phyloP scores from a whole-genome alignment of 805 yeast species.

The Teunomyces funiuensis region DNA sequence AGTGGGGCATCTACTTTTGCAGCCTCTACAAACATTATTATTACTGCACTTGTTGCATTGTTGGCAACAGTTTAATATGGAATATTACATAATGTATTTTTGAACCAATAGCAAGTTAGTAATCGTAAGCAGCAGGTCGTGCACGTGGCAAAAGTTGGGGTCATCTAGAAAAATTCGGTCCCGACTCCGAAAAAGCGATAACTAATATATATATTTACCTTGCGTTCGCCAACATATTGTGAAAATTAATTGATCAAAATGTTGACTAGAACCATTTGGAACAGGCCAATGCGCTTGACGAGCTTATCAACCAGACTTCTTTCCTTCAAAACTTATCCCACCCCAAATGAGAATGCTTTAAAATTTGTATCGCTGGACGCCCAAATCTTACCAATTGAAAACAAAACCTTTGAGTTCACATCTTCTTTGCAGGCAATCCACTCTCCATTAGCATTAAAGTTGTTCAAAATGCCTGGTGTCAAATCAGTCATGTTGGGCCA shows the following conservation, averaged over 20 bases:
- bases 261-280: constrained; percentile 1
- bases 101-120: background rate
- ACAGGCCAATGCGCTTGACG: background rate
- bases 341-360: constrained; percentile 76
- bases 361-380: constrained; percentile 57
- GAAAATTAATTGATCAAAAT: no score
- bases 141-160: constrained; percentile 4
- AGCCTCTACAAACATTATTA: background rate
- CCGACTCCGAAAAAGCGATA: constrained; percentile 7
- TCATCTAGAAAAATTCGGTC: constrained; percentile 5
- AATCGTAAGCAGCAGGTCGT: constrained; percentile 1
- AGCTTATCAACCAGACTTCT: constrained; percentile 19
- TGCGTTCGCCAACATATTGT: background rate
- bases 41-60: background rate
- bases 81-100: background rate
- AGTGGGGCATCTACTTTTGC: background rate
- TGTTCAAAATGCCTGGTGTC: constrained; percentile 65
- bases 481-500: constrained; percentile 70
- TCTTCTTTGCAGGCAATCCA: constrained; percentile 53
- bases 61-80: background rate
- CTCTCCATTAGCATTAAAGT: constrained; percentile 62
- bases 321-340: constrained; percentile 49
- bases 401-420: constrained; percentile 53
- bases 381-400: constrained; percentile 46
- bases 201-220: background rate